Percentiles rank a stretch among this genome's conserved stretches.
Conservation (phyloP, 768 basidiomycete genomes). For the Collybia mongolica region DNA sequence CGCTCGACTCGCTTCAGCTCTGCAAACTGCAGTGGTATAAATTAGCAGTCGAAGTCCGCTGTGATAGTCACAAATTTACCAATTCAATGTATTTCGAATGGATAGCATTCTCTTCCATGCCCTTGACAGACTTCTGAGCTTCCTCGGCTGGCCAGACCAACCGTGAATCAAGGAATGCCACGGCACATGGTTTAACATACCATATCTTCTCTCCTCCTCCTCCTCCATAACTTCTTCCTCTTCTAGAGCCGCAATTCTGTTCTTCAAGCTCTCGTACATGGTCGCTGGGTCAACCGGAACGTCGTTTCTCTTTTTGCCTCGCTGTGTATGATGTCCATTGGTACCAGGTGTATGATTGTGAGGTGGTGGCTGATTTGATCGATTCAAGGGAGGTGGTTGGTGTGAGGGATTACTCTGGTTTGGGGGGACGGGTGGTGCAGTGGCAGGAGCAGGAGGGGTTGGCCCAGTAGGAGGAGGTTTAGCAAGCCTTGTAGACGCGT, state of each 20-base stretch:
- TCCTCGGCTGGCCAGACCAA: constrained; percentile 64
- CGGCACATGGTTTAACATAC: constrained; percentile 40
- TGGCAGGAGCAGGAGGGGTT: constrained; percentile 59
- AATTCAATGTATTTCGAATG: constrained; percentile 88
- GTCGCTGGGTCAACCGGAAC: constrained; percentile 75
- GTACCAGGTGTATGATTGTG: constrained; percentile 33
- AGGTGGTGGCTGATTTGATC: constrained; percentile 18
- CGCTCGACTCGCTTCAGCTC: constrained; percentile 85
- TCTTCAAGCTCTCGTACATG: constrained; percentile 89
- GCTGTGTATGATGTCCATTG: constrained; percentile 44
- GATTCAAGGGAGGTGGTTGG: constrained; percentile 23
- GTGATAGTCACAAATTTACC: constrained; percentile 42
- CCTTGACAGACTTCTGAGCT: constrained; percentile 83
- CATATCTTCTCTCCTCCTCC: constrained; percentile 78
- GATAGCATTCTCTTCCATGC: constrained; percentile 78
- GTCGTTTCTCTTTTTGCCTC: constrained; percentile 76
- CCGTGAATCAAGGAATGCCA: constrained; percentile 17
- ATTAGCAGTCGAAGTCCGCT: constrained; percentile 10
- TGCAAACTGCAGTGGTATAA: constrained; percentile 60
- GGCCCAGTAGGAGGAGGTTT: constrained; percentile 59
- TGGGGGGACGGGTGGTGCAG: constrained; percentile 56
- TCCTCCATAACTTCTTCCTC: constrained; percentile 86
- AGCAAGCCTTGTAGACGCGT: constrained; percentile 37
- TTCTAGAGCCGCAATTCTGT: constrained; percentile 84
- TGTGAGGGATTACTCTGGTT: constrained; percentile 35